These are phyloP conservation scores for Vinca minor DNA, from an alignment of 257 asterid species.

Conservation along the genomic window DNA sequence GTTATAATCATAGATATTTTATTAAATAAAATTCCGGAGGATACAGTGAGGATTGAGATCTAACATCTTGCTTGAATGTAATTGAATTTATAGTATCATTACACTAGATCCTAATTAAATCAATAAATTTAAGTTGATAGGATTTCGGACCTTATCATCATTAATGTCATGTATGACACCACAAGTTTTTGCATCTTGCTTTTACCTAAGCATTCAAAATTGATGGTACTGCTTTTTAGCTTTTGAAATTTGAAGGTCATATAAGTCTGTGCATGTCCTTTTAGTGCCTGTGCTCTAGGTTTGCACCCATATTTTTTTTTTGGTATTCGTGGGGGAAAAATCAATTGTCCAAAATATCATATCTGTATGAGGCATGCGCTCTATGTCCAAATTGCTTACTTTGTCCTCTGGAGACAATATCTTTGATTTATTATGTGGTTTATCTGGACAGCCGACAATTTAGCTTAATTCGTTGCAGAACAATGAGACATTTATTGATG, in stretches of 20 bases:
- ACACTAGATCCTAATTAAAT: neutral
- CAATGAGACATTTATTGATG: constrained; percentile 60
- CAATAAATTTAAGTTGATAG: neutral
- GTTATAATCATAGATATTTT: too few relatives aligned
- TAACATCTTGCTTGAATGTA: neutral
- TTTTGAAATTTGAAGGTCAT: too few relatives aligned
- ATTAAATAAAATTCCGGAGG: neutral
- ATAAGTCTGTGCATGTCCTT: neutral
- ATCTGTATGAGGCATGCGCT: neutral
- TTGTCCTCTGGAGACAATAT: constrained; percentile 1
- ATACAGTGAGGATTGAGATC: neutral
- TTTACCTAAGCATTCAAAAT: too few relatives aligned
- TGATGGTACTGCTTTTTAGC: neutral
- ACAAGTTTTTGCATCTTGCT: neutral
- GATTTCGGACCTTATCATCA: neutral
- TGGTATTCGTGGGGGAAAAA: too few relatives aligned
- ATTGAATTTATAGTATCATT: neutral
- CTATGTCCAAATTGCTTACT: neutral
- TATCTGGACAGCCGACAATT: constrained; percentile 7
- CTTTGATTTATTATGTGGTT: constrained; percentile 5
- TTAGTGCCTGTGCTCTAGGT: neutral
- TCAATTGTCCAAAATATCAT: too few relatives aligned
- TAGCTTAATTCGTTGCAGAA: constrained; percentile 50
- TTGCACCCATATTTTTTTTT: too few relatives aligned
- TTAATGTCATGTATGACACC: neutral